Evolutionary conservation across 768 basidiomycete species (phyloP), one percentile per base, ranked within the genome.

Genomic region (Inosperma sp.): DNA sequence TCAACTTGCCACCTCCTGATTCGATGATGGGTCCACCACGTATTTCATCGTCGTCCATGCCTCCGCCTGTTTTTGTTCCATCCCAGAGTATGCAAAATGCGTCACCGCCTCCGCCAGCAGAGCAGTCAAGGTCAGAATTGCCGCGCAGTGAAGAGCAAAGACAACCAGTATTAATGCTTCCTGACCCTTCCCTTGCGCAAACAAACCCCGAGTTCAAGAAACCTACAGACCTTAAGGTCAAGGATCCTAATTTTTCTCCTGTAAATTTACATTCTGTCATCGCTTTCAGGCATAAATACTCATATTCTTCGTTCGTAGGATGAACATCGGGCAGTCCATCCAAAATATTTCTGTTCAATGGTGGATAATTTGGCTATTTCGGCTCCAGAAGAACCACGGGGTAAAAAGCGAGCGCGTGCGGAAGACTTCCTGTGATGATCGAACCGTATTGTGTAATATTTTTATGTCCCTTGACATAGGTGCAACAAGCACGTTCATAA

Each of bases 381-480:
- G 53, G 13, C 26, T 42, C 57, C 26, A n/a, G 84, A 86, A 44
- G 86, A 87, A 60, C 71, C 78, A 43, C 78, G 86, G 56, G 88
- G 89, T 41, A 88, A 83, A 73, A 93, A 93, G 68, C 74, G 91
- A 40, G 86, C 89, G 40, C 75, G 88, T 57, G 91, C 91, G 26
- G 89, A 92, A 67, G 91, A 93, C 66, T 89, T 88, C 67, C 68
- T 92, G 59, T 90, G 25, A 48, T n/a, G n/a, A n/a, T n/a, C n/a
- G n/a, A n/a, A n/a, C n/a, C n/a, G n/a, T n/a, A n/a, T n/a, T n/a
- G n/a, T n/a, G n/a, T n/a, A n/a, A n/a, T n/a, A n/a, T n/a, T n/a
- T n/a, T n/a, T n/a, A n/a, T n/a, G n/a, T n/a, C n/a, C n/a, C n/a
- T n/a, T n/a, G n/a, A n/a, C n/a, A n/a, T n/a, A n/a, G n/a, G n/a